A percentile compares a stretch with the other conserved stretches of the same genome.
phyloP scores from a whole-genome alignment of 2,329 filamentous ascomycete genomes.

The Fusarium irregulare region DNA sequence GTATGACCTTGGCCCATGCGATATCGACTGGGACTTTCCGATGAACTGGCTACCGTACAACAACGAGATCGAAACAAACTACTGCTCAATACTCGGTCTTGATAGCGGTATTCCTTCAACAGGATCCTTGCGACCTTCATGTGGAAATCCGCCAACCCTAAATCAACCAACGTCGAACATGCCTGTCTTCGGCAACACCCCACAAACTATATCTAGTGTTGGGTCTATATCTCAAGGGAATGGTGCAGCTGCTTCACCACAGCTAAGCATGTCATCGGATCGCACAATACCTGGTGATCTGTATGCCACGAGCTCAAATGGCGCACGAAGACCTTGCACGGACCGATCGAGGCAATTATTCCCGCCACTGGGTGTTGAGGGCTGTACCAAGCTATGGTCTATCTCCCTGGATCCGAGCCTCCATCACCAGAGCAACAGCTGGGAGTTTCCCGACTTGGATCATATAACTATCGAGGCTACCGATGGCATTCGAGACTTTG shows the following conservation, averaged over 20 bases:
- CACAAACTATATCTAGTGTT: not conserved
- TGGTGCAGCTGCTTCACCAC: not conserved
- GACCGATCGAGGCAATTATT: constrained; percentile 18
- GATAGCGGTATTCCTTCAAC: not conserved
- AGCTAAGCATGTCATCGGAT: constrained; percentile 10
- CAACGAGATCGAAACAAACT: constrained; percentile 39
- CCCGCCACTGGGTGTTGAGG: not conserved
- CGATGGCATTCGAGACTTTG: not conserved
- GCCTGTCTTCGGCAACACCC: not conserved
- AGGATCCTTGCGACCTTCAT: not conserved
- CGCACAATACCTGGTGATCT: constrained; percentile 13
- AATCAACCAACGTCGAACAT: not conserved
- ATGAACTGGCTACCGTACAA: constrained; percentile 46
- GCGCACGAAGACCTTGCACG: constrained; percentile 33
- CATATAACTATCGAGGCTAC: not conserved
- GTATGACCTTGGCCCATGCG: constrained; percentile 5
- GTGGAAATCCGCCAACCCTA: not conserved
- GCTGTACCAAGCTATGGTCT: not conserved
- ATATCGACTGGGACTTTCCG: constrained; percentile 30
- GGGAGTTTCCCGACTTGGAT: constrained; percentile 7
- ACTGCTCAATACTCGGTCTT: constrained; percentile 23
- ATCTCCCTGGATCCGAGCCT: not conserved
- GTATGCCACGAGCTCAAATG: constrained; percentile 37
- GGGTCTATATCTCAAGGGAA: constrained; percentile 5
- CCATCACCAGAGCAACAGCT: rapidly evolving